A percentile compares a stretch with the other conserved stretches of the same genome.
Evolutionary conservation across 2,329 filamentous ascomycete genomes (phyloP).

Genomic region (Neofusicoccum sp.): DNA sequence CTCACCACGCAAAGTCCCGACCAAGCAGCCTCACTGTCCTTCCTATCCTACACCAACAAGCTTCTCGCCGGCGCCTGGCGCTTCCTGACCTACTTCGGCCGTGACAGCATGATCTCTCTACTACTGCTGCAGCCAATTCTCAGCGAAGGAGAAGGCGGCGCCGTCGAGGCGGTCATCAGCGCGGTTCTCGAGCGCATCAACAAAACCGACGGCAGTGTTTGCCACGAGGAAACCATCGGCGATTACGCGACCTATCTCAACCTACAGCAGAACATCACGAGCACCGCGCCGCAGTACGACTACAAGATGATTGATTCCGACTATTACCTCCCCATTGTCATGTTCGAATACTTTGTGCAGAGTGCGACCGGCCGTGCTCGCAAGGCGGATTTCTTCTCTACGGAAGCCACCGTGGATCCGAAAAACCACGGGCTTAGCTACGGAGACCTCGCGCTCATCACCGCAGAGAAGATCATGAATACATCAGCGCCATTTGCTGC

Average conservation of each 20-base stretch:
- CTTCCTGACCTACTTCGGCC: slow-evolving; percentile 66
- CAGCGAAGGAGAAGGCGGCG: slow-evolving; percentile 53
- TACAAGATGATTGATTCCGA: slow-evolving; percentile 65
- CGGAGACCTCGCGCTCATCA: slow-evolving; percentile 50
- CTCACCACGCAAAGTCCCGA: slow-evolving; percentile 48
- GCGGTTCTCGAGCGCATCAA: slow-evolving; percentile 63
- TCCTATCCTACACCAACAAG: slow-evolving; percentile 63
- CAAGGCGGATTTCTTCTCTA: slow-evolving; percentile 38
- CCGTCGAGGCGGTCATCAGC: slow-evolving; percentile 61
- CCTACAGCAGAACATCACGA: slow-evolving; percentile 51
- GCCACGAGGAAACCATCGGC: slow-evolving; percentile 64
- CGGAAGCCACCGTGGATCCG: slow-evolving; percentile 49
- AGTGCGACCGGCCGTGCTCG: slow-evolving; percentile 43
- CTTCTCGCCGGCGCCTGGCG: slow-evolving; percentile 64
- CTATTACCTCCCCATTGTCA: slow-evolving; percentile 58
- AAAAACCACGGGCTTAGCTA: slow-evolving; percentile 56
- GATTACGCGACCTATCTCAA: slow-evolving; percentile 65
- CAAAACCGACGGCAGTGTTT: slow-evolving; percentile 58
- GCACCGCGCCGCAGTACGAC: slow-evolving; percentile 54
- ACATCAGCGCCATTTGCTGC: slow-evolving; percentile 54
- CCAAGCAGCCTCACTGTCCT: slow-evolving; percentile 56
- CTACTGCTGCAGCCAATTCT: slow-evolving; percentile 59
- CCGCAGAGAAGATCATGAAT: slow-evolving; percentile 59
- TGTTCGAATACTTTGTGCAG: slow-evolving; percentile 59
- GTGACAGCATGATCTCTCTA: slow-evolving; percentile 62